Base-by-base conservation (phyloP, 495 filamentous ascomycete species). In the Aspergillus affinis region DNA sequence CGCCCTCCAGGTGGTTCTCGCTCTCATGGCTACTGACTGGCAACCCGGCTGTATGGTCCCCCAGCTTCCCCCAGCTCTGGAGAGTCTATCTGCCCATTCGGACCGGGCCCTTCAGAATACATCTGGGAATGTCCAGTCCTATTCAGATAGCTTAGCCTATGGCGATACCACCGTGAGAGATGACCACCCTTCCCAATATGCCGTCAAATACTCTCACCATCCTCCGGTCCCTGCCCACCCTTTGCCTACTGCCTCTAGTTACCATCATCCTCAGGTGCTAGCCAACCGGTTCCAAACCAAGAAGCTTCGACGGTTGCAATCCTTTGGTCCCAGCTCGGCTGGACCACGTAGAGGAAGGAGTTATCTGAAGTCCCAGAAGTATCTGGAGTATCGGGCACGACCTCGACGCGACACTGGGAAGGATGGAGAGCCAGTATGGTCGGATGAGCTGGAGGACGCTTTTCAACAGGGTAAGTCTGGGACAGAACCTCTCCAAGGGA, bases 401-500 rank as follows among this genome's bases (percentile, higher is more conserved):
- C 89, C 91, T 70, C 81, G 79, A 59, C 81, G 83, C 57, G 78
- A 80, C 59, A 77, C 78, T 57, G 78, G 81, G 46, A 78, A 79
- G 51, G 73, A 78, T 63, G 76, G 78, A n/a, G 82, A 84, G 61
- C 72, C 82, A 55, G 78, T 88, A 63, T 98, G 93, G 93, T 88
- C 92, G 6, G 87, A 92, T 62, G 76, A 87, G 62, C 73, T 97
- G 17, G 94, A 98, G 71, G 81, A 88, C 70, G 89, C 90, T 18
- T 98, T 98, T 67, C 86, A 94, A 68, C 88, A 91, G 75, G 93
- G 94, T 97, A 78, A 77, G 81, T 29, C 4, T 2, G 17, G 47
- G 63, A 32, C 2, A 54, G 4, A 9, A 12, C 12, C 19, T 36
- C 10, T 19, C 26, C 7, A 19, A 49, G 4, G 20, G 17, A n/a